phyloP scores from a whole-genome alignment of 2,329 filamentous ascomycete genomes.

The Scedosporium aurantiacum region DNA sequence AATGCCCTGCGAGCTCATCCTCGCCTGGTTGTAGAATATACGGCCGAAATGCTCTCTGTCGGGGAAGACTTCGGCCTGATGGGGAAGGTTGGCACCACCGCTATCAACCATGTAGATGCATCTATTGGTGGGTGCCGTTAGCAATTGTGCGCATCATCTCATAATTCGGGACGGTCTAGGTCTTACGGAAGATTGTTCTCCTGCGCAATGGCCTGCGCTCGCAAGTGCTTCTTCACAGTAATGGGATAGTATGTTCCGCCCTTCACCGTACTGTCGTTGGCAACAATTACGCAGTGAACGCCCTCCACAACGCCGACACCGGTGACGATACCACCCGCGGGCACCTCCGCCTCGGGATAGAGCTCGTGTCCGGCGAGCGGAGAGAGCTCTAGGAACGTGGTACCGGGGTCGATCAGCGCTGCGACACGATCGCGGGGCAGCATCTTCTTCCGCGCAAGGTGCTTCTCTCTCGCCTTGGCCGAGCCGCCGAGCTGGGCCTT shows the following conservation, averaged over 20 bases:
- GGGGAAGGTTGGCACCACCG: conserved; percentile 85
- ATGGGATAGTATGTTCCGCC: conserved; percentile 95
- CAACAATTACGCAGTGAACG: conserved; percentile 84
- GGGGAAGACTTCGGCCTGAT: conserved; percentile 92
- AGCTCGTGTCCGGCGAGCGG: conserved; percentile 79
- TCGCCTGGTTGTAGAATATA: conserved; percentile 96
- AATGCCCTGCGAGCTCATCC: conserved; percentile 81
- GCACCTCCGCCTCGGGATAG: conserved; percentile 78
- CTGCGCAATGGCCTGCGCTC: conserved; percentile 80
- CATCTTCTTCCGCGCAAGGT: conserved; percentile 85
- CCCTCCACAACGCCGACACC: conserved; percentile 85
- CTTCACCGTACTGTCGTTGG: conserved; percentile 95
- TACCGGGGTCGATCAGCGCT: conserved; percentile 77
- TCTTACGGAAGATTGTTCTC: conserved; percentile 67
- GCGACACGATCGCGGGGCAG: conserved; percentile 81
- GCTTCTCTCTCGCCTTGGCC: conserved; percentile 76
- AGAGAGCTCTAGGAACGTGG: conserved; percentile 86
- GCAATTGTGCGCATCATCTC: not conserved
- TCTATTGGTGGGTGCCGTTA: conserved; percentile 23
- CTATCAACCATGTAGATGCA: conserved; percentile 97
- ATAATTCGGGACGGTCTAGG: too few species aligned
- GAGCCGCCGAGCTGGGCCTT: conserved; percentile 67
- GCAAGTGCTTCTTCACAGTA: conserved; percentile 93
- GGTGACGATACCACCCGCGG: conserved; percentile 83
- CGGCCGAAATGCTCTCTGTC: conserved; percentile 91